Evolutionary conservation across 169 alveolate species (phyloP).

Genomic region (Theileria annulata): DNA sequence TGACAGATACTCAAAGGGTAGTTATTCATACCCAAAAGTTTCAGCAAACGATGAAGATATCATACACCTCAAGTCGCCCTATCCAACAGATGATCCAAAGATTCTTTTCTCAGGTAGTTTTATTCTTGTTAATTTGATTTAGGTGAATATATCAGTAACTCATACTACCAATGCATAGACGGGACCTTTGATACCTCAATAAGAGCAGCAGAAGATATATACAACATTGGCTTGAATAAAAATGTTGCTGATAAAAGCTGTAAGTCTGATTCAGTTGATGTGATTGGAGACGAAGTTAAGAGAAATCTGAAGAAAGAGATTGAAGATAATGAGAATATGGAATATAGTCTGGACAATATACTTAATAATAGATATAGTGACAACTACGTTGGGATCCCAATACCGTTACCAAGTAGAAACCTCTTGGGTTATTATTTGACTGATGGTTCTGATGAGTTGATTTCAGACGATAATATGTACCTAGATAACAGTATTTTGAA

Average conservation of each 20-base stretch:
- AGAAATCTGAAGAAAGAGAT: not conserved
- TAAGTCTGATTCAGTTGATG: not conserved
- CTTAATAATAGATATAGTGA: slow-evolving; percentile 49
- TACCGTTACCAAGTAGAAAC: slow-evolving; percentile 58
- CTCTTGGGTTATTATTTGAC: slow-evolving; percentile 74
- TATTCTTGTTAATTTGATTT: not conserved
- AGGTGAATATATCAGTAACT: slow-evolving; percentile 70
- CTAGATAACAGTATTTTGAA: slow-evolving; percentile 5
- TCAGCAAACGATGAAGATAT: slow-evolving; percentile 75
- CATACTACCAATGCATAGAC: slow-evolving; percentile 78
- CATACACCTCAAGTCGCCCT: slow-evolving; percentile 74
- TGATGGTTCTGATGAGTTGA: slow-evolving; percentile 78
- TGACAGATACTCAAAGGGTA: slow-evolving; percentile 73
- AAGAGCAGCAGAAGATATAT: slow-evolving; percentile 80
- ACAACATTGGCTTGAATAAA: slow-evolving; percentile 65
- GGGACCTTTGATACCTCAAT: slow-evolving; percentile 79
- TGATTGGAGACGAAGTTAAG: not conserved
- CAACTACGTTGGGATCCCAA: slow-evolving; percentile 66
- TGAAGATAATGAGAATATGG: not conserved
- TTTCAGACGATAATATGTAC: slow-evolving; percentile 65
- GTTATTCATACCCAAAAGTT: slow-evolving; percentile 73
- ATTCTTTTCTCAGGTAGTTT: slow-evolving; percentile 69
- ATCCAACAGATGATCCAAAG: slow-evolving; percentile 69
- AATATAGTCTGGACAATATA: slow-evolving; percentile 51
- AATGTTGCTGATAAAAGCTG: not conserved